phyloP scores from a whole-genome alignment of 768 basidiomycete species.

The Kwoniella dejecticola region DNA sequence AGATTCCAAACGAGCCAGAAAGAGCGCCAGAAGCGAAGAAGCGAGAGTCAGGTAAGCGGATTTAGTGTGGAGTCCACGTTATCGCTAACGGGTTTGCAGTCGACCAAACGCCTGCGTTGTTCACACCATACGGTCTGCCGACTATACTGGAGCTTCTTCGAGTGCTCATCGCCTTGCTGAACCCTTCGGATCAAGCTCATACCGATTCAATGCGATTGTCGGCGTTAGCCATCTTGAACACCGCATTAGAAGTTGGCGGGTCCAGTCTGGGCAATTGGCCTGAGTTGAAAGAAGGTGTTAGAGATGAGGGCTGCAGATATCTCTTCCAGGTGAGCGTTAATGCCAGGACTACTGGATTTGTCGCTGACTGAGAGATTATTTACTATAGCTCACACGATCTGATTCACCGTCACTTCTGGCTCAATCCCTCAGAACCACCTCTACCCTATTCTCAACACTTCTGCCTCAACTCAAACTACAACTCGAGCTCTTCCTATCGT shows the following conservation, averaged over 20 bases:
- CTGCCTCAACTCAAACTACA: slow-evolving; percentile 84
- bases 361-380: slow-evolving; percentile 1
- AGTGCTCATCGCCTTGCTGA: slow-evolving; percentile 90
- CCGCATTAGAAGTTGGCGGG: slow-evolving; percentile 83
- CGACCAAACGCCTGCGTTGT: slow-evolving; percentile 20
- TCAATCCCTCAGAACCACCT: slow-evolving; percentile 76
- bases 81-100: slow-evolving; percentile 11
- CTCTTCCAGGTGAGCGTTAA: slow-evolving; percentile 69
- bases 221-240: slow-evolving; percentile 81
- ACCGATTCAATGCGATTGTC: slow-evolving; percentile 93
- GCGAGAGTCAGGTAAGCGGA: slow-evolving; percentile 5
- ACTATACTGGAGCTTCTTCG: slow-evolving; percentile 89
- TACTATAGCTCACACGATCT: slow-evolving; percentile 71
- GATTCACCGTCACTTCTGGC: slow-evolving; percentile 80
- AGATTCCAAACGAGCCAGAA: neutral
- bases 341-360: neutral
- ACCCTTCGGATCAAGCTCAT: slow-evolving; percentile 90
- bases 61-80: too few relatives aligned
- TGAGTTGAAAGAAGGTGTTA: slow-evolving; percentile 72
- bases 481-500: slow-evolving; percentile 90
- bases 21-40: neutral
- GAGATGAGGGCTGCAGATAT: slow-evolving; percentile 91
- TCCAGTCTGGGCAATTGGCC: slow-evolving; percentile 72
- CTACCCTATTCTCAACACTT: slow-evolving; percentile 86
- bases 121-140: slow-evolving; percentile 75